Base-by-base conservation (phyloP, 352 stramenopile genomes). In the Phytopythium oedochilum region DNA sequence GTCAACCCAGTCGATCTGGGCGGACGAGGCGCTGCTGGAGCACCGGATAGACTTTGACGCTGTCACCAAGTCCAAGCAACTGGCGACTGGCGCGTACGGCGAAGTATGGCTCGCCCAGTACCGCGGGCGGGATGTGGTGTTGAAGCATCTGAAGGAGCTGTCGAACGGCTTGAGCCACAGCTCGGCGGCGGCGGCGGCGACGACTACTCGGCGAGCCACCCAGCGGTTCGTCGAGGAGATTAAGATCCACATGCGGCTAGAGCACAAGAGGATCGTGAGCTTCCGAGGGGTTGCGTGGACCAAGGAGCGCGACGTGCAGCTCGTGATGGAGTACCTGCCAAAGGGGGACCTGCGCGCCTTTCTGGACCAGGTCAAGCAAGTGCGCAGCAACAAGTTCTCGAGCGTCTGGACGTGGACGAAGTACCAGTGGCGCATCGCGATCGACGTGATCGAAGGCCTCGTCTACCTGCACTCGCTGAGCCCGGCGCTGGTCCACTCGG, bases 241-340 rank as follows among this genome's bases (percentile, higher is more conserved):
- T 52, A 63, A 65, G 17, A 63, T 87, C 5, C 63, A 68, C 36
- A 71, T 75, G 26, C 60, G 70, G 6, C 58, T 87, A 22, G 55
- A 73, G 6, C 73, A 87, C 50, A 66, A 75, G 18, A 73, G 73
- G 20, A 76, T 87, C 46, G 68, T 85, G 5, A 53, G 66, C 18
- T 87, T 83, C 47, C 49, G 73, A 32, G 74, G 76, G 31, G 66
- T 83, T 31, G 70, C 76, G 10, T 69, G 75, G 62, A 82, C 70
- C 3, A 60, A 55, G 43, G 61, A 74, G 45, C 66, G 48, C 22
- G 67, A 80, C 43, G 49, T 87, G 7, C 58, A 74, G 15, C 57
- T 73, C 46, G 46, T 83, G 18, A 70, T 80, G 52, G 76, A 87
- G 50, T 83, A 85, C 46, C 75, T 87, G 63, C 59, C 60, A n/a